Base-by-base conservation (phyloP, 176 grass and related monocot genomes). In the Poa pratensis region DNA sequence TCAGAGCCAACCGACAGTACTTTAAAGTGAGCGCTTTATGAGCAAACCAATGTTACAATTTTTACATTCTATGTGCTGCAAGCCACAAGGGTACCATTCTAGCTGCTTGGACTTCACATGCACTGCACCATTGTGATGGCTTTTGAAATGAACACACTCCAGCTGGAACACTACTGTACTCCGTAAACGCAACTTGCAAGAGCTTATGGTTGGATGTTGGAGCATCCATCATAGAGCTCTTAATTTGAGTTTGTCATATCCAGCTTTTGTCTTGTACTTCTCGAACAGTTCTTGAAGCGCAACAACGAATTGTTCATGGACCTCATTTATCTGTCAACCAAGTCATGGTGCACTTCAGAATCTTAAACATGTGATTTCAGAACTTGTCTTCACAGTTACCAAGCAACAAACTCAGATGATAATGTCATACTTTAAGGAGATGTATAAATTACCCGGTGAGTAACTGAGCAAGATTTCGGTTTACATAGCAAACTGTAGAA, bases 241-340 rank as follows among this genome's bases (percentile, higher is more conserved):
- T 70, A 98, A 85, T 61, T 71, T 49, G 19, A 94, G 91, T 18
- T 94, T 48, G 0, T 87, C 83, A 79, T 95, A 95, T 79, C 91
- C 96, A 73, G 59, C 61, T 90, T 75, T 94, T 3, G 7, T 37
- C 84, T 92, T 98, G 91, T 95, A 90, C 82, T 92, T 98, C 22
- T 95, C 85, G 0, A 94, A 94, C 6, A 98, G 69, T 35, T 91
- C 90, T 88, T 91, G 89, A 58, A 95, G 63, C 3, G 91, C 93
- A 45, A 16, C 13, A 15, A 95, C 34, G 17, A 95, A 98, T 55
- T 85, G 86, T 34, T 60, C 80, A 83, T 98, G 96, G 17, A 90
- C 88, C 83, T 95, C 86, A 23, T 95, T 95, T 87, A 95, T 88
- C 93, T 95, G 81, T 39, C 22, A 71, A 61, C 18, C 72, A 58